phyloP scores from a whole-genome alignment of 2,329 filamentous ascomycete genomes.

The Pseudocercospora musae region DNA sequence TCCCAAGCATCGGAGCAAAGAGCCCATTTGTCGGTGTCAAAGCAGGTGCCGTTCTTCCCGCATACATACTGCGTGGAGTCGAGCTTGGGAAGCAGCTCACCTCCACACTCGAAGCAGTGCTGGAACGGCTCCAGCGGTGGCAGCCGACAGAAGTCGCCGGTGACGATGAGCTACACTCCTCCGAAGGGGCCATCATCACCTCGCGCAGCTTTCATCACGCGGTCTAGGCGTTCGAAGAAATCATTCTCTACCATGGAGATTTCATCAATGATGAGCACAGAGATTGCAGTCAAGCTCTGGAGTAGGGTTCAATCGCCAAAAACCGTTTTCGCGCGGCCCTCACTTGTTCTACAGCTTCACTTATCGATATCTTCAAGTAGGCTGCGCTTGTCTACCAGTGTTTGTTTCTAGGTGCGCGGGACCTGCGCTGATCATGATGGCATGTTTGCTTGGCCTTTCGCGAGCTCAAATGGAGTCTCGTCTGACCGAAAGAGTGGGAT shows the following conservation, averaged over 20 bases:
- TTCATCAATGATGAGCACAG: conserved; percentile 61
- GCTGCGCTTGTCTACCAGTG: too few relatives aligned
- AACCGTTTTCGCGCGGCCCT: neutral
- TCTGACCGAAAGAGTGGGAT: too few relatives aligned
- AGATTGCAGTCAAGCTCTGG: too few relatives aligned
- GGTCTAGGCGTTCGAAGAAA: conserved; percentile 52
- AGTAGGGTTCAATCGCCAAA: too few relatives aligned
- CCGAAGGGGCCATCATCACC: conserved; percentile 36
- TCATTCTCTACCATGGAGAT: conserved; percentile 62
- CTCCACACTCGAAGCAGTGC: conserved; percentile 51
- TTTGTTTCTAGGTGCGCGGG: too few relatives aligned
- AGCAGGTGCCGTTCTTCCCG: neutral
- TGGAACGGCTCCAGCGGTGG: conserved; percentile 58
- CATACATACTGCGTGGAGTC: neutral
- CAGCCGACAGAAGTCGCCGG: conserved; percentile 60
- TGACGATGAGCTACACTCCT: conserved; percentile 45
- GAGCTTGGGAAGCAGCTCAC: neutral
- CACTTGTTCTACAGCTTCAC: neutral
- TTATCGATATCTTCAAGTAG: neutral
- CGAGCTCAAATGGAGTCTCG: too few relatives aligned
- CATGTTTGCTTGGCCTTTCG: too few relatives aligned
- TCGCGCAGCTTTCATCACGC: conserved; percentile 43
- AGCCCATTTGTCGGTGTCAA: conserved; percentile 54
- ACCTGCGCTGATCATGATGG: too few relatives aligned
- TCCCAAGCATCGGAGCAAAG: conserved; percentile 57